Evolutionary conservation across 2,329 filamentous ascomycete genomes (phyloP).

Genomic region (Pseudogymnoascus sp.): DNA sequence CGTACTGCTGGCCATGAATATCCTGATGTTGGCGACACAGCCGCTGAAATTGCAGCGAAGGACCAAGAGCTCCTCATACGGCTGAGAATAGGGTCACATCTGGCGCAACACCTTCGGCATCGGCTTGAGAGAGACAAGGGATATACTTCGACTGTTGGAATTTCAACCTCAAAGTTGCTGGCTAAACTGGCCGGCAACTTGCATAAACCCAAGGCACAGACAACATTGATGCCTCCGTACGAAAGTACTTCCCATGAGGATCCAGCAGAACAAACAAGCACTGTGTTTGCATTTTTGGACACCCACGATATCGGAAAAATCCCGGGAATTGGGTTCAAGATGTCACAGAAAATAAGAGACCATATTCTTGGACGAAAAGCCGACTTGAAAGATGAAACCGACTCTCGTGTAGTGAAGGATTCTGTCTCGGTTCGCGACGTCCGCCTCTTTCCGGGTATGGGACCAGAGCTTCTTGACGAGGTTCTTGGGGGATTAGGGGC

Average conservation of each 20-base stretch:
- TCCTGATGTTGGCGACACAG: neutral
- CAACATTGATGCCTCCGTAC: conserved; percentile 64
- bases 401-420: conserved; percentile 40
- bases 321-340: conserved; percentile 77
- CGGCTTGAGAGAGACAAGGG: conserved; percentile 67
- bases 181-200: conserved; percentile 76
- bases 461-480: conserved; percentile 54
- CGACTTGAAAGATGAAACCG: conserved; percentile 31
- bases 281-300: conserved; percentile 55
- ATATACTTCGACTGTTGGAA: conserved; percentile 80
- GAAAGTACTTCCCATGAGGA: conserved; percentile 24
- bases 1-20: conserved; percentile 48
- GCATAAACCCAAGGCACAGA: conserved; percentile 84
- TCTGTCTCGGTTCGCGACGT: conserved; percentile 57
- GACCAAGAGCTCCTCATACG: conserved; percentile 32
- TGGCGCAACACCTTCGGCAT: conserved; percentile 65
- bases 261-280: neutral
- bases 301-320: conserved; percentile 67
- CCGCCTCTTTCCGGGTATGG: conserved; percentile 53
- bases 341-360: conserved; percentile 57
- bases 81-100: conserved; percentile 69
- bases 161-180: conserved; percentile 79
- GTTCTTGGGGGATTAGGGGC: conserved; percentile 62
- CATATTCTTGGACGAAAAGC: conserved; percentile 40
- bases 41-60: neutral